Evolutionary conservation across 1,284 basidiomycete species (phyloP), one percentile per base, ranked within the genome.

Genomic region (Ceratobasidium sp.): DNA sequence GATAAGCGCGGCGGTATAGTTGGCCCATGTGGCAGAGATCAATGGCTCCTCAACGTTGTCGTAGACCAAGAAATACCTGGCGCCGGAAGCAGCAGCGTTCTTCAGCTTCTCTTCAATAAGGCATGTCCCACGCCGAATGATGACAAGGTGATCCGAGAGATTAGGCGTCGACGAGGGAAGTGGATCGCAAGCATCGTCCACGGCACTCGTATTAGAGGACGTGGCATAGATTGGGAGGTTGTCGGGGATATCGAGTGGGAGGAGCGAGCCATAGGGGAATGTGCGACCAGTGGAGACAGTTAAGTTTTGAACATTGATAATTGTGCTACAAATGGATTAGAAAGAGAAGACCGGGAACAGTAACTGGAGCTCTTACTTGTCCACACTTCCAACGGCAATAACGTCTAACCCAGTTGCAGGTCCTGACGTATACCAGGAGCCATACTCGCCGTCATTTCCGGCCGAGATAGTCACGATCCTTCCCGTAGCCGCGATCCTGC

Each of bases 111-210:
- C 80, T 76, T 88, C 88, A 79, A 89, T 90, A 3, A 86, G 83
- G 81, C 89, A 91, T 39, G 85, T 86, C 3, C 90, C 90, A 39
- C 90, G 86, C 51, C 89, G 87, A 60, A 91, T 85, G 67, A 91
- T 80, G 2, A 89, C 88, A 13, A 90, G 81, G 68, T 85, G 88
- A 1, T 81, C 80, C 6, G 88, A 87, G 2, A 92, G 85, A 81
- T 91, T 87, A 0, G 90, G 90, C 0, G 89, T 91, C 58, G 80
- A 83, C 51, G 86, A 87, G 3, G 90, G 89, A 3, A 91, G 86
- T 5, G 89, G 85, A 67, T 86, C 81, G 83, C 90, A 91, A 2
- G 90, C 90, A 81, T 91, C 90, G 80, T 88, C 85, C 4, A 82
- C 82, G 10, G 87, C 83, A 42, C 67, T 80, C 18, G 80, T 75